Conservation (phyloP, 2,329 filamentous ascomycete species). For the Lasiodiplodia hormozganensis region DNA sequence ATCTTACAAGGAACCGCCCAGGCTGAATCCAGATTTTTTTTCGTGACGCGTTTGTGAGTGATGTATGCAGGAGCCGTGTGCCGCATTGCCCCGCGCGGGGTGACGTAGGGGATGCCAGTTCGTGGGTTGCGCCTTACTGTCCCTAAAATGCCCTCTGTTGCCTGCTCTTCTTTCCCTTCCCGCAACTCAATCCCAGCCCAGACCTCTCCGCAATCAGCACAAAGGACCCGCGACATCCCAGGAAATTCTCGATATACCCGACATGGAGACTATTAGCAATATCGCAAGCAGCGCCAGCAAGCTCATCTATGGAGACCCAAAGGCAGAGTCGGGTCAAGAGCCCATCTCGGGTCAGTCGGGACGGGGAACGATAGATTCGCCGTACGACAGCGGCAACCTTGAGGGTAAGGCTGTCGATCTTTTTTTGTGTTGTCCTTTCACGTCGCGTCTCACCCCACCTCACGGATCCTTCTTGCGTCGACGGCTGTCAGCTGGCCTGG, state of each 20-base stretch:
- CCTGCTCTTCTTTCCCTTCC: not conserved
- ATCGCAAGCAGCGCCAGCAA: conserved; percentile 43
- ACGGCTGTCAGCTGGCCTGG: conserved; percentile 1
- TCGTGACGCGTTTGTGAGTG: not conserved
- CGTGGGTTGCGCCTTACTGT: not conserved
- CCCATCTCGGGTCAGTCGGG: conserved; percentile 76
- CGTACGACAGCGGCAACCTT: conserved; percentile 81
- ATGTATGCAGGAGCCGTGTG: conserved; percentile 5
- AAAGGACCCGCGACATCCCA: not conserved
- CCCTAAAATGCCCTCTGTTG: not conserved
- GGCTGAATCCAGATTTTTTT: conserved; percentile 4
- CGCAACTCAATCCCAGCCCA: not conserved
- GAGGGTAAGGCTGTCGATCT: conserved; percentile 54
- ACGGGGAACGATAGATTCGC: conserved; percentile 70
- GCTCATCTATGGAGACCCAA: conserved; percentile 45
- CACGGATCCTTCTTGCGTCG: conserved; percentile 11
- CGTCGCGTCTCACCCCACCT: not conserved
- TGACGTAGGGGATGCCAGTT: conserved; percentile 7
- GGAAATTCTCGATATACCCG: conserved; percentile 5
- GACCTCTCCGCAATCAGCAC: not conserved
- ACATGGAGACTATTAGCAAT: conserved; percentile 50
- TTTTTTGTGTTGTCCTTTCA: conserved; percentile 12
- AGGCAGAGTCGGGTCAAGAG: conserved; percentile 59
- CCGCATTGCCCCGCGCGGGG: conserved; percentile 6
- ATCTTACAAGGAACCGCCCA: conserved; percentile 14